Conservation (phyloP, 1,139 yeast species). For the Geotrichum bryndzae region DNA sequence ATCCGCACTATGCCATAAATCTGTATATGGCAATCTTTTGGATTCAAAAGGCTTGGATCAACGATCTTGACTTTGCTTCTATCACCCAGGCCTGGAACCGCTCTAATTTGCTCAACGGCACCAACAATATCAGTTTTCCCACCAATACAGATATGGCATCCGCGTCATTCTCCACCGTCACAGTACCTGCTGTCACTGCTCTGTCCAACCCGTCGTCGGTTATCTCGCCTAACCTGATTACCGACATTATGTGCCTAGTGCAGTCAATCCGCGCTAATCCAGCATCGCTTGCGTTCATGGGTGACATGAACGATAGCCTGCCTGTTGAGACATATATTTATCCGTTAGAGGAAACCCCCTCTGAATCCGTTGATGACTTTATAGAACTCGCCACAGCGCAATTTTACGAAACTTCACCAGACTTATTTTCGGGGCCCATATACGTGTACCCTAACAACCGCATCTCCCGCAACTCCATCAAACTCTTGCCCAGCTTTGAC, state of each 20-base stretch:
- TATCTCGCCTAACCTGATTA: not conserved
- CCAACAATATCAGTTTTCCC: not conserved
- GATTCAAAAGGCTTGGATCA: slow-evolving; percentile 15
- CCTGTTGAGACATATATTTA: slow-evolving; percentile 6
- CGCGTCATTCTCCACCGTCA: not conserved
- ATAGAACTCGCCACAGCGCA: slow-evolving; percentile 16
- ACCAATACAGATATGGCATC: not conserved
- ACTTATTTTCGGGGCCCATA: not conserved
- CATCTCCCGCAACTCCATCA: not conserved
- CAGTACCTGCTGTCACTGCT: slow-evolving; percentile 1
- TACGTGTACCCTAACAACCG: slow-evolving; percentile 9
- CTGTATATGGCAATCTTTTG: slow-evolving; percentile 13
- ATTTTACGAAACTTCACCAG: slow-evolving; percentile 8
- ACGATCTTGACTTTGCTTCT: slow-evolving; percentile 3
- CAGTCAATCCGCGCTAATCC: slow-evolving; percentile 3
- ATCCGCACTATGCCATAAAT: slow-evolving; percentile 11
- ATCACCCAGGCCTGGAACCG: slow-evolving; percentile 15
- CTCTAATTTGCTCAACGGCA: slow-evolving; percentile 6
- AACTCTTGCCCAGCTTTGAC: slow-evolving; percentile 11
- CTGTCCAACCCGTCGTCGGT: slow-evolving; percentile 3
- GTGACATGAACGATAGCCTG: not conserved
- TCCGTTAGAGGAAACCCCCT: slow-evolving; percentile 11
- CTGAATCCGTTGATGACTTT: slow-evolving; percentile 14
- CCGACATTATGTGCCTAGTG: slow-evolving; percentile 3
- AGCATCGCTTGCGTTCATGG: slow-evolving; percentile 7